Conservation (phyloP, 2,329 filamentous ascomycete species). For the Lojkania enalia region DNA sequence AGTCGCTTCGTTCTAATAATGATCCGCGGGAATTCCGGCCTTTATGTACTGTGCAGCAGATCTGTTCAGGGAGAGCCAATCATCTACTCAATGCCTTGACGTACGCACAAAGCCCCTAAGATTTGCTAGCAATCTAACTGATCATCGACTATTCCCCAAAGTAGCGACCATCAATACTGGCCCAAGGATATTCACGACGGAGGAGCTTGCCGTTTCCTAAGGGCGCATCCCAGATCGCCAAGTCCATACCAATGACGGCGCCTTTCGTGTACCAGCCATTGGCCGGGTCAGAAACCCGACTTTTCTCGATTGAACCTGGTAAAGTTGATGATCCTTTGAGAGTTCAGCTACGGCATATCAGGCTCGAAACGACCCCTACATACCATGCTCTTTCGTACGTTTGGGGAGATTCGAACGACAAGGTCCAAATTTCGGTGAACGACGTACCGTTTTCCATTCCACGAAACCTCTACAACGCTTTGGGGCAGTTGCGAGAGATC, state of each 20-base stretch:
- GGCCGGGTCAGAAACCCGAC: not conserved
- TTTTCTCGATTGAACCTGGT: not conserved
- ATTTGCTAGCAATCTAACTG: no score
- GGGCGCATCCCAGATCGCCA: no score
- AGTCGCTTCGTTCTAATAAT: no score
- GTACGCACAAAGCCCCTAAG: no score
- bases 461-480: not conserved
- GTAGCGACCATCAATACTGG: no score
- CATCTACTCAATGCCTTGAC: no score
- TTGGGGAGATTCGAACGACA: not conserved
- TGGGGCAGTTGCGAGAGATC: not conserved
- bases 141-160: no score
- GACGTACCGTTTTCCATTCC: not conserved
- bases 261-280: not conserved
- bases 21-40: no score
- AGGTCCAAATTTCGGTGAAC: not conserved
- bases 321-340: not conserved
- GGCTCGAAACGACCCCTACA: not conserved
- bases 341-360: not conserved
- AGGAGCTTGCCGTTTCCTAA: no score
- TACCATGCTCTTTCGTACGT: not conserved
- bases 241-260: not conserved
- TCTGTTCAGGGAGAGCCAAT: no score
- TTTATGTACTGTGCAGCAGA: no score
- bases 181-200: no score